Base-by-base conservation (phyloP, 139 green algal species). In the Chlorella vulgaris region DNA sequence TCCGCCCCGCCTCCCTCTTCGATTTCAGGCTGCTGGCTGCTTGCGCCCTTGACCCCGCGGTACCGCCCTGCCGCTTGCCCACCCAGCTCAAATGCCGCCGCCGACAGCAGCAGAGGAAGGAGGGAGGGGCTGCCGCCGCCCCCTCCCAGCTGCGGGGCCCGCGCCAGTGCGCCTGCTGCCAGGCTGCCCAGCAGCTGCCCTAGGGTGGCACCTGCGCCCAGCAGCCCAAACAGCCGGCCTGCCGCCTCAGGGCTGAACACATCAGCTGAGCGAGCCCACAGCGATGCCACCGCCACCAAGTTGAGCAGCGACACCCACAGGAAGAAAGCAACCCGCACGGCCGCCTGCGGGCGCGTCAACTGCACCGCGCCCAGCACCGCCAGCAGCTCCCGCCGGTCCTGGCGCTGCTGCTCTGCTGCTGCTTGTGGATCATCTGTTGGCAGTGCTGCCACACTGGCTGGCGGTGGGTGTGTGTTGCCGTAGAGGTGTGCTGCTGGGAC, bases 221-320 rank as follows among this genome's bases (percentile, higher is more conserved):
- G 75, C 61, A 85, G 65, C 6, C 92, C 91, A 87, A 93, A 94
- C 67, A 94, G 75, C 28, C 92, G 81, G 24, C 69, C 26, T 0
- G 74, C 89, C 1, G 88, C 90, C 42, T 87, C 83, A 15, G 83
- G 74, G 35, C 69, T 77, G 81, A 95, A 94, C 2, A 88, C 85
- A 76, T 97, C 93, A 3, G 91, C 91, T 28, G 91, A 91, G 33
- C 91, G 80, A 3, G 91, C 93, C 93, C 93, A 97, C 73, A 95
- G 78, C 8, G 80, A 71, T 13, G 87, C 89, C 19, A 91, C 78
- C 0, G 84, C 86, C 53, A 96, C 81, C 36, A 96, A 85, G 78
- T 97, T 97, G 50, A 93, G 84, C n/a, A 94, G 81, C 2, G 85
- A 89, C 1, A 94, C 74, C 80, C 87, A 94, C 18, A 96, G 78